phyloP scores from a whole-genome alignment of 2,329 filamentous ascomycete species.

The Gnomoniopsis sp. region DNA sequence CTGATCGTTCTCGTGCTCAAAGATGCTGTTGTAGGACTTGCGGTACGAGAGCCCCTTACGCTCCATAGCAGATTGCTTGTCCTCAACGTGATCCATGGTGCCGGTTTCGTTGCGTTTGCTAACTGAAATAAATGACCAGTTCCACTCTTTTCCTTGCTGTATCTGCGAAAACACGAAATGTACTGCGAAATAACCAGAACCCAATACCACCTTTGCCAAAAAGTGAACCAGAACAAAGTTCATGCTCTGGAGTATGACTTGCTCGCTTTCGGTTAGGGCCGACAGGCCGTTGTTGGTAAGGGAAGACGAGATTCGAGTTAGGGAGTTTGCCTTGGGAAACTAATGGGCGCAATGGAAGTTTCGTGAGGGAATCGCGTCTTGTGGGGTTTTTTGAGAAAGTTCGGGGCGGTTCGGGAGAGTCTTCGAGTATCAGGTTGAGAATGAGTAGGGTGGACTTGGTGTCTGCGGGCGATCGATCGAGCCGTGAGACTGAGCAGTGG shows the following conservation, averaged over 20 bases:
- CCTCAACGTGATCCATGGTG: constrained; percentile 11
- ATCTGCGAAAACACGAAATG: constrained; percentile 6
- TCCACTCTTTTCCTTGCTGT: neutral
- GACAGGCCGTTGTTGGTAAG: no score
- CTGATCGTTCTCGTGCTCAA: neutral
- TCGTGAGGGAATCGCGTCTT: neutral
- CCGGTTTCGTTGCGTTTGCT: neutral
- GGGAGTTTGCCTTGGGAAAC: no score
- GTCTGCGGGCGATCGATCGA: no score
- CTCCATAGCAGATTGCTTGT: neutral
- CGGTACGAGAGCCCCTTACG: constrained; percentile 12
- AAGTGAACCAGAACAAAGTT: constrained; percentile 16
- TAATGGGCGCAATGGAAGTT: neutral
- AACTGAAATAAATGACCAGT: neutral
- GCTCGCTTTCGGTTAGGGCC: neutral
- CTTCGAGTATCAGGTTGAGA: no score
- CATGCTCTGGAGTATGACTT: constrained; percentile 5
- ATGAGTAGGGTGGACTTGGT: no score
- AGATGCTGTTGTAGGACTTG: constrained; percentile 9
- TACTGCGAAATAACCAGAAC: constrained; percentile 3
- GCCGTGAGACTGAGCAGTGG: no score
- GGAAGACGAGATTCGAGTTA: no score
- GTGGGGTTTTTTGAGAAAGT: neutral
- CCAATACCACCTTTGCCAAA: constrained; percentile 7
- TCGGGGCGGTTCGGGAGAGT: neutral